Evolutionary conservation across 352 stramenopile species (phyloP).

Genomic region (Globisporangium emineosum): DNA sequence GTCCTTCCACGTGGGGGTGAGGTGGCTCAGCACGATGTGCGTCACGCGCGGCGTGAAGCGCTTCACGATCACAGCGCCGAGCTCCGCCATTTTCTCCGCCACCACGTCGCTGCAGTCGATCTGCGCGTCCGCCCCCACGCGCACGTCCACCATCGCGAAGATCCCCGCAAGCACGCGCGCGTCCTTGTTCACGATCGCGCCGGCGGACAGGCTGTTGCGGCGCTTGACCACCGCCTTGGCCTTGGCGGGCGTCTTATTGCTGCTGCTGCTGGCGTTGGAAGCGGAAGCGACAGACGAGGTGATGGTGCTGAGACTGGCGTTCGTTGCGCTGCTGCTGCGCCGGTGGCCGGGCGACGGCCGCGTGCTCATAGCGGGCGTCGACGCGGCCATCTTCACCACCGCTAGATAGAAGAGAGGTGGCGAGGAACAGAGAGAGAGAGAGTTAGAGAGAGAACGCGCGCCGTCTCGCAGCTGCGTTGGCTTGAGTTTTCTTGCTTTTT

Average conservation of each 20-base stretch:
- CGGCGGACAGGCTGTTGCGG: slow-evolving; percentile 16
- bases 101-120: slow-evolving; percentile 83
- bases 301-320: background rate
- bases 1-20: slow-evolving; percentile 60
- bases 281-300: background rate
- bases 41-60: slow-evolving; percentile 61
- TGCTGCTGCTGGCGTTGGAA: background rate
- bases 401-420: background rate
- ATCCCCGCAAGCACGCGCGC: slow-evolving; percentile 37
- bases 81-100: slow-evolving; percentile 52
- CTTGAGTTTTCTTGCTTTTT: background rate
- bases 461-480: background rate
- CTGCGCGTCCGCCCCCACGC: slow-evolving; percentile 54
- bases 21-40: slow-evolving; percentile 76
- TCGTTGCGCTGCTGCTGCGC: slow-evolving; percentile 13
- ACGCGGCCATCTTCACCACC: slow-evolving; percentile 9
- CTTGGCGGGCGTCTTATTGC: slow-evolving; percentile 10
- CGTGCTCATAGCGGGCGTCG: slow-evolving; percentile 1
- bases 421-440: background rate
- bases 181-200: slow-evolving; percentile 3
- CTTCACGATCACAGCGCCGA: slow-evolving; percentile 72
- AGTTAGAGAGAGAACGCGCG: background rate
- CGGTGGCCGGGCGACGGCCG: slow-evolving; percentile 9
- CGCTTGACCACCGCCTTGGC: slow-evolving; percentile 15
- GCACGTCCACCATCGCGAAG: slow-evolving; percentile 75